These are phyloP conservation scores for Angophora floribunda DNA, from an alignment of 345 rosid species.

Conservation along the genomic window DNA sequence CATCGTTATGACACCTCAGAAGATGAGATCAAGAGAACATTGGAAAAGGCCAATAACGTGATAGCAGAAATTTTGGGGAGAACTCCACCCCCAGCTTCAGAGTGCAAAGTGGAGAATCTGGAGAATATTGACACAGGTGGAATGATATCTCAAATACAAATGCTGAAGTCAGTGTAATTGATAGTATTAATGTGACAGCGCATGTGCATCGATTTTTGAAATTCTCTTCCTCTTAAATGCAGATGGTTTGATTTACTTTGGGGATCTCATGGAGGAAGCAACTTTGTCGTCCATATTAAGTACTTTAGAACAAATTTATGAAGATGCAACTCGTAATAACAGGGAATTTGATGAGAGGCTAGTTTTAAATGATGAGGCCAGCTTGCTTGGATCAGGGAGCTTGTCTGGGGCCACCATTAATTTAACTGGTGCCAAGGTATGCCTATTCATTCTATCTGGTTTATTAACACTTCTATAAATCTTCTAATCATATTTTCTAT, in stretches of 20 bases:
- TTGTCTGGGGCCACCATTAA: slow-evolving; percentile 51
- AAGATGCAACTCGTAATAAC: slow-evolving; percentile 45
- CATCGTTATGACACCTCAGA: slow-evolving; percentile 68
- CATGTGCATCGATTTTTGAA: background rate
- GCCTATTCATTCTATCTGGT: background rate
- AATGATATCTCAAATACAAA: background rate
- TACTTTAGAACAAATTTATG: slow-evolving; percentile 69
- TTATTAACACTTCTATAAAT: background rate
- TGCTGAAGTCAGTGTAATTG: background rate
- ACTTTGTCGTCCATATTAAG: slow-evolving; percentile 51
- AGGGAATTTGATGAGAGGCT: slow-evolving; percentile 85
- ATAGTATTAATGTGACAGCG: background rate
- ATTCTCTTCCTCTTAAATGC: background rate
- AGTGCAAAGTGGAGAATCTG: slow-evolving; percentile 51
- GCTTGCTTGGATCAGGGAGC: slow-evolving; percentile 70
- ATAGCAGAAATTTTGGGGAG: slow-evolving; percentile 57
- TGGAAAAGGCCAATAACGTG: slow-evolving; percentile 60
- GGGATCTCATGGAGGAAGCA: slow-evolving; percentile 71
- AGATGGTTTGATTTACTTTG: slow-evolving; percentile 90
- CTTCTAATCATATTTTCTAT: background rate
- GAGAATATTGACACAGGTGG: slow-evolving; percentile 55
- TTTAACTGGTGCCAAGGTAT: slow-evolving; percentile 55
- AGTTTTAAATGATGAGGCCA: slow-evolving; percentile 77
- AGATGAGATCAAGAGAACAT: slow-evolving; percentile 61
- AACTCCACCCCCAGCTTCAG: slow-evolving; percentile 51